Conservation (phyloP, 2,329 filamentous ascomycete species). For the Ophiostoma tasmaniense region DNA sequence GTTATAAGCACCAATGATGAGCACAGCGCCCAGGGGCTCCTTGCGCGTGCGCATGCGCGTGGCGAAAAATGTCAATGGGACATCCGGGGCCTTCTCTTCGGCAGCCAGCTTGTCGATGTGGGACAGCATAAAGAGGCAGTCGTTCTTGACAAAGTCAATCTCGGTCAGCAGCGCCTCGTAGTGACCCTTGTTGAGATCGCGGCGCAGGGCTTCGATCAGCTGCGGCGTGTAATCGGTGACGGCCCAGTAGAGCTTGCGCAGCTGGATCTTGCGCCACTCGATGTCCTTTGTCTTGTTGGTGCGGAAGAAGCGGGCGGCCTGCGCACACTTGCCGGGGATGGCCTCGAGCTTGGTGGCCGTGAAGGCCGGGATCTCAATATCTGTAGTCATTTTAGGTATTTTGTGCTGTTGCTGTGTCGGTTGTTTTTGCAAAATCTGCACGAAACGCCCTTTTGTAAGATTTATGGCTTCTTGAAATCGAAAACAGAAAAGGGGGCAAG, state of each 20-base stretch:
- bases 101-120: slow-evolving; percentile 75
- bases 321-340: slow-evolving; percentile 54
- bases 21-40: slow-evolving; percentile 73
- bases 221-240: slow-evolving; percentile 68
- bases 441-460: neutral
- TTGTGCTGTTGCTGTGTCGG: neutral
- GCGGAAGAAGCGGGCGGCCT: slow-evolving; percentile 60
- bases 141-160: slow-evolving; percentile 68
- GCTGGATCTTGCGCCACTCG: slow-evolving; percentile 73
- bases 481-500: neutral
- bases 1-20: slow-evolving; percentile 92
- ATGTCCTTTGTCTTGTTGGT: slow-evolving; percentile 75
- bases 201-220: slow-evolving; percentile 64
- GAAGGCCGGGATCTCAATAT: slow-evolving; percentile 38
- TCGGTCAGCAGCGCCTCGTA: slow-evolving; percentile 71
- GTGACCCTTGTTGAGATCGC: slow-evolving; percentile 68
- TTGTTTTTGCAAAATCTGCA: neutral
- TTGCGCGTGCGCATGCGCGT: slow-evolving; percentile 72
- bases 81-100: slow-evolving; percentile 63
- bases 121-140: slow-evolving; percentile 69
- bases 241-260: slow-evolving; percentile 93
- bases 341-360: slow-evolving; percentile 55
- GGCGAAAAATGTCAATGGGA: slow-evolving; percentile 57
- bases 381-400: slow-evolving; percentile 29
- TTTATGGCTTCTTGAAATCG: neutral